Base-by-base conservation (phyloP, 1,284 basidiomycete species). In the Xerocomus minutiporus region DNA sequence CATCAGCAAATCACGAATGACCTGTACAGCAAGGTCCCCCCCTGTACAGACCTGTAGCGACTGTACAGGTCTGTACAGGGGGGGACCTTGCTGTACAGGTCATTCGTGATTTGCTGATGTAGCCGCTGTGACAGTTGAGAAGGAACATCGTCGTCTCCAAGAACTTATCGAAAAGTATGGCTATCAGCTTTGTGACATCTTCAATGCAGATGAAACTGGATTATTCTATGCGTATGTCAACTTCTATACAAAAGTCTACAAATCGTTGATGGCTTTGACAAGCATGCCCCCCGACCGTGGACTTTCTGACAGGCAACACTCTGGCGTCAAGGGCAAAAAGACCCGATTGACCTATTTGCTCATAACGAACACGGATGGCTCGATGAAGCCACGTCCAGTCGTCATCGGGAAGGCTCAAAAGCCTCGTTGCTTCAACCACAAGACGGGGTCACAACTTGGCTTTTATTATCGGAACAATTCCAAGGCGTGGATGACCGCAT, bases 401-500 rank as follows among this genome's bases (percentile, higher is more conserved):
- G 57, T 65, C 25, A 68, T 70, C 52, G 61, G 66, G 2, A 64
- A 61, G 36, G 55, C 51, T 13, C 41, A 54, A 11, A 59, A 59
- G 9, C 65, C 58, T 0, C 6, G 39, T 2, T 55, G 54, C 28
- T 68, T 70, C 42, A 46, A 55, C 1, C 43, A 52, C n/a, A 61
- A 58, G 23, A 54, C 55, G 2, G 55, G 51, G 0, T 1, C 20
- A 3, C 34, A 61, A 11, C 51, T 51, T n/a, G 61, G 64, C 0
- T 67, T 66, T 39, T 25, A 63, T 6, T 69, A 70, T 34, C 31
- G 12, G 1, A 7, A 25, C 11, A 25, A 25, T 55, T 53, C 56
- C 12, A 65, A 59, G 12, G 62, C 63, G 8, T 69, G 64, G 63
- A 69, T 69, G 63, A 66, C 48, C 5, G 26, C 15, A 3, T 2